Evolutionary conservation across 306 rosid genomes (phyloP), one percentile per base, ranked within the genome.

Genomic region (Cicer yamashitae): DNA sequence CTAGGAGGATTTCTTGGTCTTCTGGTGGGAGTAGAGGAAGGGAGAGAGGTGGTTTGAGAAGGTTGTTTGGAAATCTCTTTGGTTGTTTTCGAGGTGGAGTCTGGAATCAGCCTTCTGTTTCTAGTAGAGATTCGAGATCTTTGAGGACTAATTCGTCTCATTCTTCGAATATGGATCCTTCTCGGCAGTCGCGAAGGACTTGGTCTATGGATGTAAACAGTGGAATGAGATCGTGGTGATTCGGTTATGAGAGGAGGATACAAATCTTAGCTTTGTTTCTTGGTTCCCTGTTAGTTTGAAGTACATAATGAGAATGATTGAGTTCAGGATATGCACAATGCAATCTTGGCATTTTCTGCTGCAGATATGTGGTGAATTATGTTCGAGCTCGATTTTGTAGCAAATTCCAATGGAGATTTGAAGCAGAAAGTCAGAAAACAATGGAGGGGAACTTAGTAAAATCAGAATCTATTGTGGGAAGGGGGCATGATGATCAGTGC

Each of bases 191-290:
- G 1, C 86, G 90, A 3, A 86, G 97, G 79, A 89, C 91, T 58
- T 91, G 97, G 97, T 88, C 93, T 25, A 85, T 85, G 97, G 93
- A 89, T 11, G 91, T 85, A 10, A 86, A 88, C 79, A 84, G 87
- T 63, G 89, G 97, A 40, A 71, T 74, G 74, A 82, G 86, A 4
- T 70, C 78, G 34, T 86, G 90, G 96, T 91, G 34, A 43, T 22
- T 17, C n/a, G 6, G 0, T 15, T 17, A 11, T 1, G 8, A 10
- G 9, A 10, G 68, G 39, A 54, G 57, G 57, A 0, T 67, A 52
- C 74, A 74, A 62, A 62, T 70, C 14, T 71, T 9, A 66, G 59
- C 52, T 74, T 74, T 62, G 61, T 44, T 74, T 48, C 17, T 63
- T 51, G 68, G 80, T 68, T 38, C 74, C 77, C 58, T 52, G 12